These are phyloP conservation scores for Neurospora hispaniola DNA, from an alignment of 495 filamentous ascomycete species.

Conservation along the genomic window DNA sequence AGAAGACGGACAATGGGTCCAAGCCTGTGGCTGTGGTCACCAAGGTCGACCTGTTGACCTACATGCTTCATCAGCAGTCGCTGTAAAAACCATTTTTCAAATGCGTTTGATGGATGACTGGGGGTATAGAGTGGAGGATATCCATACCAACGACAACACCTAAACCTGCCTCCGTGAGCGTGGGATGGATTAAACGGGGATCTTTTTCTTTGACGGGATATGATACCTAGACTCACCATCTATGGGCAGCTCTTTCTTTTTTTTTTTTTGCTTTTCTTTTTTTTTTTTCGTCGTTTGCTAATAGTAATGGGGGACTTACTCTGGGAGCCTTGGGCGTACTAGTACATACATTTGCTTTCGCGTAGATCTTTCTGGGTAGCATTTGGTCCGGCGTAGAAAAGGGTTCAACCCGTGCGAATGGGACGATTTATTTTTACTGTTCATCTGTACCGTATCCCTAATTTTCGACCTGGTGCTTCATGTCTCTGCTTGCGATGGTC, in stretches of 20 bases:
- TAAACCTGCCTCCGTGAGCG: not conserved
- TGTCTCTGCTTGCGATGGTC: not conserved
- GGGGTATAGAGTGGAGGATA: not conserved
- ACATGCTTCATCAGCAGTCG: constrained; percentile 65
- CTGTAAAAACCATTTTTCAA: not conserved
- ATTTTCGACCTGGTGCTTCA: not conserved
- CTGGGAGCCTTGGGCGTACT: not conserved
- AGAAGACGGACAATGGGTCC: constrained; percentile 44
- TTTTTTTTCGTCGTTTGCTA: not conserved
- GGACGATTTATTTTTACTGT: constrained; percentile 2
- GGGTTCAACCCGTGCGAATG: constrained; percentile 22
- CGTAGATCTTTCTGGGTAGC: constrained; percentile 6
- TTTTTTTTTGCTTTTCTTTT: not conserved
- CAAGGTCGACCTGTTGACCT: constrained; percentile 92
- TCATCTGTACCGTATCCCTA: not conserved
- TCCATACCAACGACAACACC: not conserved
- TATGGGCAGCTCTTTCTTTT: not conserved
- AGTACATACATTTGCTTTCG: not conserved
- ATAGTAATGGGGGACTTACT: not conserved
- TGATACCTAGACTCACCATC: constrained; percentile 17
- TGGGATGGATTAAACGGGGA: not conserved
- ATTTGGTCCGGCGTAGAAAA: not conserved
- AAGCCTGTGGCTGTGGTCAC: constrained; percentile 84
- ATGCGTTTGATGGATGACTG: not conserved
- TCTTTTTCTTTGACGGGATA: not conserved